Percentiles rank a stretch among this genome's conserved stretches.
Conservation (phyloP, 805 yeast genomes). For the Kodamaea leandrae region DNA sequence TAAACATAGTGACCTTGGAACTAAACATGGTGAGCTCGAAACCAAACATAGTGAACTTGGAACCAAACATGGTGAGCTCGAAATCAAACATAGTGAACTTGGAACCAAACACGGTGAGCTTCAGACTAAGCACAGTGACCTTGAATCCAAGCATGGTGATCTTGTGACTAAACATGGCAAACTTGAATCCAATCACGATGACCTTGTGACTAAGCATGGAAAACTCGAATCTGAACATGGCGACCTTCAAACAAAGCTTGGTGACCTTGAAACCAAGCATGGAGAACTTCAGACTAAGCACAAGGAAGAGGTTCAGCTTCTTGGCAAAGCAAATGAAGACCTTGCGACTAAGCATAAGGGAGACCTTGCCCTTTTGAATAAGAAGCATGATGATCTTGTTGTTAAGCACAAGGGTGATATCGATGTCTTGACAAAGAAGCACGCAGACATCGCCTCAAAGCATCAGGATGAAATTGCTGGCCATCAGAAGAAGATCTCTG, state of each 20-base stretch:
- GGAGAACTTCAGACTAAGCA: neutral
- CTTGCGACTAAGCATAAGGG: neutral
- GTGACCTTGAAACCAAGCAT: neutral
- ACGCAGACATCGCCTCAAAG: neutral
- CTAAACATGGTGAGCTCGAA: neutral
- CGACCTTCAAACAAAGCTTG: neutral
- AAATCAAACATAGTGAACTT: neutral
- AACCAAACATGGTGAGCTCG: neutral
- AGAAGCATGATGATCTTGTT: constrained; percentile 3
- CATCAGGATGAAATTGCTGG: constrained; percentile 2
- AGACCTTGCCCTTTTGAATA: neutral
- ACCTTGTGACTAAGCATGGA: neutral
- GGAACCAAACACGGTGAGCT: neutral
- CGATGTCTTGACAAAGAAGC: neutral
- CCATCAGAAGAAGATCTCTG: no score
- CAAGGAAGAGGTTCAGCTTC: neutral
- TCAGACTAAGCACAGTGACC: neutral
- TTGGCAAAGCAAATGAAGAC: neutral
- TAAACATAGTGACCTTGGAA: neutral
- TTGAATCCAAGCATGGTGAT: neutral
- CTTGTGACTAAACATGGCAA: neutral
- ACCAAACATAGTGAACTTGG: neutral
- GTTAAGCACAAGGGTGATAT: constrained; percentile 3
- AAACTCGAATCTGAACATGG: neutral
- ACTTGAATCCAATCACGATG: neutral